These are phyloP conservation scores for Trichoderma pleuroti DNA, from an alignment of 2,329 filamentous ascomycete genomes.

Conservation along the genomic window DNA sequence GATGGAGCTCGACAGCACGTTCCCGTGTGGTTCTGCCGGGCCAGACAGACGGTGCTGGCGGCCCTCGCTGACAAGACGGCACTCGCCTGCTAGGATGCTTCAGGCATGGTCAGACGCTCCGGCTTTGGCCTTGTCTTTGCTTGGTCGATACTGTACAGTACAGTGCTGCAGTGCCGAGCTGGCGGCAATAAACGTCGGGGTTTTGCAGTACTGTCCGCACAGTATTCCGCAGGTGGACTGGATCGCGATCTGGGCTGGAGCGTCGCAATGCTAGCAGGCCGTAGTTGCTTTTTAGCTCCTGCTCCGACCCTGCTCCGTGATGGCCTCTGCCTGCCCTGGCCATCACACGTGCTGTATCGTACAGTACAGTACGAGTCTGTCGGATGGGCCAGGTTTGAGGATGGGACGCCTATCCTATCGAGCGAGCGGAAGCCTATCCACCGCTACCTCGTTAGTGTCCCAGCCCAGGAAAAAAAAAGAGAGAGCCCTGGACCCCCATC, in stretches of 20 bases:
- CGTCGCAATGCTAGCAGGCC: background rate
- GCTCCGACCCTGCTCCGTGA: background rate
- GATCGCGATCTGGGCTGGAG: slow-evolving; percentile 6
- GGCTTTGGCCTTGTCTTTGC: background rate
- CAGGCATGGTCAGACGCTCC: background rate
- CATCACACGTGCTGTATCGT: background rate
- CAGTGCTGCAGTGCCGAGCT: background rate
- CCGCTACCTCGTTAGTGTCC: background rate
- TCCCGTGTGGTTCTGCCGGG: background rate
- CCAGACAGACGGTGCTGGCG: background rate
- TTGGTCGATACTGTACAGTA: background rate
- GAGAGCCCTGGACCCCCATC: background rate
- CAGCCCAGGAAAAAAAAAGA: background rate
- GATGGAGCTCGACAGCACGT: slow-evolving; percentile 1
- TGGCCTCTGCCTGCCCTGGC: background rate
- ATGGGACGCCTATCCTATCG: background rate
- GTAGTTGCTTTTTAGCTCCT: background rate
- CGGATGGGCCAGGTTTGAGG: background rate
- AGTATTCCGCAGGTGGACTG: slow-evolving; percentile 4
- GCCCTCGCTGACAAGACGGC: slow-evolving; percentile 7
- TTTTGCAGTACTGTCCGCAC: background rate
- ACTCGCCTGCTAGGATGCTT: background rate
- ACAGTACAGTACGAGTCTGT: background rate
- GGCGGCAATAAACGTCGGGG: background rate
- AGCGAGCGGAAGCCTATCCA: background rate